phyloP scores from a whole-genome alignment of 208 protist species.

The Trypanosomatidae sp. region DNA sequence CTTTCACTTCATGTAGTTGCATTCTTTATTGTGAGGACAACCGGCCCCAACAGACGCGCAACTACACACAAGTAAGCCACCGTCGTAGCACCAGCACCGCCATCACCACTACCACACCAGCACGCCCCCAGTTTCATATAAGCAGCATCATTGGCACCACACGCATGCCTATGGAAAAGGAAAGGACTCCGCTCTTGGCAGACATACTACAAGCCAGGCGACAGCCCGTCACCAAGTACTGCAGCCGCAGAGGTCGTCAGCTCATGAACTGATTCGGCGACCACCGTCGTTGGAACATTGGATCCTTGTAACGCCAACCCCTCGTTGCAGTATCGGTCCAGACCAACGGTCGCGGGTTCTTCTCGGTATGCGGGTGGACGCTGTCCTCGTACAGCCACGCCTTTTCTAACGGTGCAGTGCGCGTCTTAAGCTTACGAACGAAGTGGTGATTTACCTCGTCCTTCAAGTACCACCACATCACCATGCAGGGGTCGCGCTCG shows the following conservation, averaged over 20 bases:
- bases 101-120: neutral
- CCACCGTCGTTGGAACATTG: constrained; percentile 83
- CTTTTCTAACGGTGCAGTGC: constrained; percentile 89
- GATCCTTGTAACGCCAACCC: constrained; percentile 84
- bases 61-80: neutral
- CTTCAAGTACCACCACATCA: constrained; percentile 92
- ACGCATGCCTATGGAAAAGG: neutral
- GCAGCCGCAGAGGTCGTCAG: constrained; percentile 17
- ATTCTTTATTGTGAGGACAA: neutral
- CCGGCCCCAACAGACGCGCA: neutral
- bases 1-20: neutral
- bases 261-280: constrained; percentile 84
- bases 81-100: neutral
- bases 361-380: constrained; percentile 86
- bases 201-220: neutral
- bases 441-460: constrained; percentile 91
- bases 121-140: neutral
- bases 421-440: constrained; percentile 90
- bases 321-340: constrained; percentile 61
- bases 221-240: neutral
- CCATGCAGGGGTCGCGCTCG: constrained; percentile 93
- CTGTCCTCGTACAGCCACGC: constrained; percentile 91
- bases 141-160: neutral
- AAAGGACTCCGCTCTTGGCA: too few relatives aligned
- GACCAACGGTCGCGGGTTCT: constrained; percentile 82